Evolutionary conservation across 2,329 filamentous ascomycete species (phyloP), one percentile per base, ranked within the genome.

Genomic region (Penicillium sp.): DNA sequence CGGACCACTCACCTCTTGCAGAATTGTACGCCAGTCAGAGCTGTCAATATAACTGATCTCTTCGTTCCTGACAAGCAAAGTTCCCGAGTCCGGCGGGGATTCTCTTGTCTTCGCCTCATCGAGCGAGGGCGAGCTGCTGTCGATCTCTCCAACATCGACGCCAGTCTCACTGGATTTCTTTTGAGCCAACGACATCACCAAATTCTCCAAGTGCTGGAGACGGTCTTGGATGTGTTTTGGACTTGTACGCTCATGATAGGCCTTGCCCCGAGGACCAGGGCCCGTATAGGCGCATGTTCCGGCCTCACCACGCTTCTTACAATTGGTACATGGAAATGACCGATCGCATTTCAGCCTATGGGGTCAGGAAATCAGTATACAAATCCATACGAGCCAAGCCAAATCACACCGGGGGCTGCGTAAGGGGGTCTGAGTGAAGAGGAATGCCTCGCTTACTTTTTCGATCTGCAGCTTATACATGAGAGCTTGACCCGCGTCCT

Each of bases 401-500:
- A 28, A 5, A 9, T 29, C 26, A 40, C 18, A 18, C 18, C 18
- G 18, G 18, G 18, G 18, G 18, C 18, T 18, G 34, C 24, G 25
- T 12, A 9, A 32, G 12, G 13, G 5, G 9, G 6, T 41, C 28
- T n/a, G 4, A 37, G 12, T 13, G 25, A 45, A 36, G 18, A 9
- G 1, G 28, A 13, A 6, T 26, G 9, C 26, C 38, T 36, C 46
- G 36, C 62, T 42, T 59, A 68, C 66, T 69, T 69, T 42, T 66
- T 61, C 34, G 51, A 60, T 53, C 66, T 59, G 51, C 66, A 69
- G 9, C 64, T 60, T n/a, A 64, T 69, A 49, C 66, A 69, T 12
- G 66, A 69, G 39, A 68, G 62, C 50, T 69, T 66, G n/a, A 69
- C 66, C 36, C 66, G 50, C 29, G 60, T 66, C 48, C 65, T 61